phyloP scores from a whole-genome alignment of 768 basidiomycete genomes.

The Hemileccinum impolitum region DNA sequence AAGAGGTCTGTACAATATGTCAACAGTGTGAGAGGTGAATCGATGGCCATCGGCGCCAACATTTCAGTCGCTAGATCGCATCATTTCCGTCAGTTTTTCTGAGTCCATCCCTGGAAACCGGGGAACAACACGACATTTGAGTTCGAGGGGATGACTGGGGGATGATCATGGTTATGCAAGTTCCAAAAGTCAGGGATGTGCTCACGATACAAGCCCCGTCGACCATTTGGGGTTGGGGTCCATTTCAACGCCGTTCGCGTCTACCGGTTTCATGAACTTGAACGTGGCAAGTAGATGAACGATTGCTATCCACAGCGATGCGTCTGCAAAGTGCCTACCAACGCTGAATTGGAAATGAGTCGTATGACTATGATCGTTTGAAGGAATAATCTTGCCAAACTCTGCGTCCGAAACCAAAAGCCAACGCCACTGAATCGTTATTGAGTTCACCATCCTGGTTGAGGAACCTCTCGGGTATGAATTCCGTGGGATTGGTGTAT shows the following conservation, averaged over 20 bases:
- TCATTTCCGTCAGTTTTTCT: constrained; percentile 15
- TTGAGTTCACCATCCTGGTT: constrained; percentile 23
- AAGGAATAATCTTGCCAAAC: constrained; percentile 16
- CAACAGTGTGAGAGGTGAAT: no score
- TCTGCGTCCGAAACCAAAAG: constrained; percentile 31
- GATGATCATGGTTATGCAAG: not conserved
- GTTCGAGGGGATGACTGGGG: constrained; percentile 26
- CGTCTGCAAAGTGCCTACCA: constrained; percentile 30
- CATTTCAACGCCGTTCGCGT: constrained; percentile 25
- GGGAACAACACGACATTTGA: constrained; percentile 27
- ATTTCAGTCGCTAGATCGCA: constrained; percentile 9
- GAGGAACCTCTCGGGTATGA: constrained; percentile 29
- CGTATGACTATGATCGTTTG: not conserved
- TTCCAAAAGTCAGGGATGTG: not conserved
- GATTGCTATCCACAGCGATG: constrained; percentile 31
- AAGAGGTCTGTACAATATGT: no score
- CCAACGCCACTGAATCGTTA: constrained; percentile 18
- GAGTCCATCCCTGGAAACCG: constrained; percentile 16
- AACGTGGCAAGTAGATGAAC: constrained; percentile 30
- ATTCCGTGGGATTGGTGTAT: constrained; percentile 26
- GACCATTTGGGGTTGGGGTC: constrained; percentile 27
- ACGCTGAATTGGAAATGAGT: constrained; percentile 16
- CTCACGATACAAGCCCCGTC: constrained; percentile 29
- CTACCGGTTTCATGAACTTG: constrained; percentile 27
- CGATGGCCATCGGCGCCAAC: not conserved